phyloP scores from a whole-genome alignment of 805 yeast genomes.

The Nadsonia fulvescens region DNA sequence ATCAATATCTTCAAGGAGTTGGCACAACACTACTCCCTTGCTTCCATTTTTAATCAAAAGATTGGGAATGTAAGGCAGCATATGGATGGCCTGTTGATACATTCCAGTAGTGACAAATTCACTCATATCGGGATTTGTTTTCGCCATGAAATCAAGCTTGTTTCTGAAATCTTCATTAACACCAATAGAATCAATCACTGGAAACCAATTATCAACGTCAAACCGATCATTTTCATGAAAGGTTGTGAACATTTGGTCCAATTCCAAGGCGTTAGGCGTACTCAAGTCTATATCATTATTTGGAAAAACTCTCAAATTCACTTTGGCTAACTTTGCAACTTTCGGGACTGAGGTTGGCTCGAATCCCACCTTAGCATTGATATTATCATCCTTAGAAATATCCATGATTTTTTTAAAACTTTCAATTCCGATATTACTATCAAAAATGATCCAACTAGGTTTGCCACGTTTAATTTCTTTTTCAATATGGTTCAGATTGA shows the following conservation, averaged over 20 bases:
- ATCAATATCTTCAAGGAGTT: constrained; percentile 16
- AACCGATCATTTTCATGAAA: constrained; percentile 27
- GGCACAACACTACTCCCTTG: constrained; percentile 36
- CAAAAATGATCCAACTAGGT: constrained; percentile 40
- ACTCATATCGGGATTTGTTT: constrained; percentile 13
- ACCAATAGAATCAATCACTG: constrained; percentile 42
- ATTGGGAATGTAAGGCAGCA: constrained; percentile 59
- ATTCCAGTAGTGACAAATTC: constrained; percentile 23
- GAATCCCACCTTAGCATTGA: constrained; percentile 24
- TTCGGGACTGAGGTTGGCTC: constrained; percentile 71
- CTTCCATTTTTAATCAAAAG: constrained; percentile 50
- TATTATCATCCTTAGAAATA: constrained; percentile 14
- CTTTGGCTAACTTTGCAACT: constrained; percentile 27
- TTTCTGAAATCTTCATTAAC: constrained; percentile 29
- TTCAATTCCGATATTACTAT: constrained; percentile 42
- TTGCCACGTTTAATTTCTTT: constrained; percentile 22
- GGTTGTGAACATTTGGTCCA: constrained; percentile 33
- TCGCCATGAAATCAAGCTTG: constrained; percentile 21
- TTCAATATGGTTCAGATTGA: constrained; percentile 26
- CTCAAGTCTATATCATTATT: constrained; percentile 25
- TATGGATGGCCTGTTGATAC: constrained; percentile 43
- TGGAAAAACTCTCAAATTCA: constrained; percentile 25
- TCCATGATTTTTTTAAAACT: constrained; percentile 23
- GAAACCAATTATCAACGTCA: constrained; percentile 58
- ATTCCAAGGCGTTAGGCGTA: constrained; percentile 57